Conservation (phyloP, 2,329 filamentous ascomycete species). For the Calonectria pauciramosa region DNA sequence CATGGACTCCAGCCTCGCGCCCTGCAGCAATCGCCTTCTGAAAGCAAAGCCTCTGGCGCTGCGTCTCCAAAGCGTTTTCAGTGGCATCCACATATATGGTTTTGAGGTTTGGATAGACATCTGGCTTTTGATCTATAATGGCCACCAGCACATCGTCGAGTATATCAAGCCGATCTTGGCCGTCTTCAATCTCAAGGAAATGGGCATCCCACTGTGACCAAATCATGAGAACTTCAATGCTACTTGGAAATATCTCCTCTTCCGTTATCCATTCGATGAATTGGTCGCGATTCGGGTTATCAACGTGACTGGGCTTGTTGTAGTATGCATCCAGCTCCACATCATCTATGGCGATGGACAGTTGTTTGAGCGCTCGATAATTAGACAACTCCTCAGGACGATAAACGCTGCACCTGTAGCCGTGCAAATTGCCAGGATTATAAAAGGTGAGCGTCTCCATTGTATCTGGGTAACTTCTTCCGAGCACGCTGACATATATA, state of each 20-base stretch:
- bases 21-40: constrained; percentile 25
- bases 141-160: constrained; percentile 20
- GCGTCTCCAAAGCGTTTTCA: not conserved
- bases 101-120: not conserved
- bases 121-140: constrained; percentile 18
- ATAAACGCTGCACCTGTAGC: not conserved
- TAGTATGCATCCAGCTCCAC: not conserved
- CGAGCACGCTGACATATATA: not conserved
- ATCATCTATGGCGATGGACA: constrained; percentile 4
- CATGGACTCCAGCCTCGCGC: constrained; percentile 12
- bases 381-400: not conserved
- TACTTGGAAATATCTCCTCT: not conserved
- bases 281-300: not conserved
- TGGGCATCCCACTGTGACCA: not conserved
- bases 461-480: not conserved
- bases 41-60: not conserved
- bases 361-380: not conserved
- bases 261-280: not conserved
- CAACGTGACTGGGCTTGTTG: fast-evolving
- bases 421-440: not conserved
- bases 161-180: not conserved
- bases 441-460: constrained; percentile 27
- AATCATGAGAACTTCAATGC: constrained; percentile 25
- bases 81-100: constrained; percentile 29
- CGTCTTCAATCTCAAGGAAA: not conserved